Percentiles rank a stretch among this genome's conserved stretches.
phyloP scores from a whole-genome alignment of 306 rosid genomes.

The Quillaja saponaria region DNA sequence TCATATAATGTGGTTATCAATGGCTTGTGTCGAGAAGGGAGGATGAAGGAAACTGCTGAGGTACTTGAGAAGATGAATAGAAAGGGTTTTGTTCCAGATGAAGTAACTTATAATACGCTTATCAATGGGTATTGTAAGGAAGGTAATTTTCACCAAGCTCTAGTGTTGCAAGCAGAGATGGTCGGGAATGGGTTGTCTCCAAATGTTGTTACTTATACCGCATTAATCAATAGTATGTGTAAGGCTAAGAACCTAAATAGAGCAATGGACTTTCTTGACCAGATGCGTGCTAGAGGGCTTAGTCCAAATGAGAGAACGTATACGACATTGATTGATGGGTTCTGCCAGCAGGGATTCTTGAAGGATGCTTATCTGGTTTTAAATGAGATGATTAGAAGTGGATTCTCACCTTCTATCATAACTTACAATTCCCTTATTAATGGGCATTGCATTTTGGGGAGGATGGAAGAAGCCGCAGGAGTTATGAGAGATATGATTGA shows the following conservation, averaged over 20 bases:
- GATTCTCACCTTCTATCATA: conserved; percentile 71
- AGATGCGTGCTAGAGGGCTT: conserved; percentile 71
- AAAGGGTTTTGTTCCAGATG: conserved; percentile 62
- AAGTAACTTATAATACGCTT: conserved; percentile 76
- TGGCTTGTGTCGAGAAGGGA: conserved; percentile 69
- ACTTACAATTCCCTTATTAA: conserved; percentile 76
- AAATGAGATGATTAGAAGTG: conserved; percentile 66
- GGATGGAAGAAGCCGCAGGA: conserved; percentile 64
- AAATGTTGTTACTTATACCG: conserved; percentile 76
- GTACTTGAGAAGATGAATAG: conserved; percentile 60
- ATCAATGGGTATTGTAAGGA: conserved; percentile 76
- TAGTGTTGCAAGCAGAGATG: conserved; percentile 74
- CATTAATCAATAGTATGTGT: conserved; percentile 75
- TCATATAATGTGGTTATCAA: conserved; percentile 76
- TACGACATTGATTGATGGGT: conserved; percentile 78
- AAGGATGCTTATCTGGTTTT: conserved; percentile 63
- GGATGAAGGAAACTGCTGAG: conserved; percentile 50
- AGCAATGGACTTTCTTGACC: conserved; percentile 63
- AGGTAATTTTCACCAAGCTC: conserved; percentile 80
- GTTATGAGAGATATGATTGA: conserved; percentile 56
- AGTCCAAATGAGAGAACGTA: conserved; percentile 74
- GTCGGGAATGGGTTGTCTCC: conserved; percentile 69
- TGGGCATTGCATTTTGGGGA: conserved; percentile 71
- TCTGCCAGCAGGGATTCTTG: conserved; percentile 68
- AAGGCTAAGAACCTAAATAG: conserved; percentile 76